Percentiles rank a stretch among this genome's conserved stretches.
Conservation (phyloP, 2,329 filamentous ascomycete genomes). For the Calonectria ilicicola region DNA sequence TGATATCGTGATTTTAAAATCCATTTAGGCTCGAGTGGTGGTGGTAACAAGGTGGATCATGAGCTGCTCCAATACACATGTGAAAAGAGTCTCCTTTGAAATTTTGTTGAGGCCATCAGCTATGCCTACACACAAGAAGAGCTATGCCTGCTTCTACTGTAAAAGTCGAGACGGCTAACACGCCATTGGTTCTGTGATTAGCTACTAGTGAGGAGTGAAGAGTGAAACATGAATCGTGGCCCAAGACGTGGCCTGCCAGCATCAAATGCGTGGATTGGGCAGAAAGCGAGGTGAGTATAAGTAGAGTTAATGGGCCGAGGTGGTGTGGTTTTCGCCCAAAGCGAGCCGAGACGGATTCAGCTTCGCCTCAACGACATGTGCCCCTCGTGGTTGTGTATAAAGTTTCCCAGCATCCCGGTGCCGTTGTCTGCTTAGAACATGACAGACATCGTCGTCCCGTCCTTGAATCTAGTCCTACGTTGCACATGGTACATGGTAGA, state of each 20-base stretch:
- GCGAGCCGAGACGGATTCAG: slow-evolving; percentile 13
- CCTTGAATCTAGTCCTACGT: background rate
- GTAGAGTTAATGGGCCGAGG: slow-evolving; percentile 22
- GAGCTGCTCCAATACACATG: background rate
- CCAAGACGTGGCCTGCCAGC: background rate
- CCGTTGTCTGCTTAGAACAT: background rate
- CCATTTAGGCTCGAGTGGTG: background rate
- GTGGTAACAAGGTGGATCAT: background rate
- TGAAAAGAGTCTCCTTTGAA: background rate
- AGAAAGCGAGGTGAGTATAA: background rate
- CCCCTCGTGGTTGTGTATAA: background rate
- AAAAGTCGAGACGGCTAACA: background rate
- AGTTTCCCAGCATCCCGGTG: background rate
- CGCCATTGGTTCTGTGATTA: background rate
- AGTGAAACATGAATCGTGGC: background rate
- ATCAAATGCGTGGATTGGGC: background rate
- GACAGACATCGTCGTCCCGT: background rate
- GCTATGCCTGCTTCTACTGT: background rate
- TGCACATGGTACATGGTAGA: background rate
- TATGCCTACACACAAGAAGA: background rate
- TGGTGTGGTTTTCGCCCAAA: slow-evolving; percentile 28
- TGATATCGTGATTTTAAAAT: background rate
- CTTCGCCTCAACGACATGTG: slow-evolving; percentile 6
- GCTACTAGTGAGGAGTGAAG: background rate
- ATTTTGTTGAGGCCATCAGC: background rate